These are phyloP conservation scores for Fraxinus baroniana DNA, from an alignment of 305 asterid genomes.

Conservation along the genomic window DNA sequence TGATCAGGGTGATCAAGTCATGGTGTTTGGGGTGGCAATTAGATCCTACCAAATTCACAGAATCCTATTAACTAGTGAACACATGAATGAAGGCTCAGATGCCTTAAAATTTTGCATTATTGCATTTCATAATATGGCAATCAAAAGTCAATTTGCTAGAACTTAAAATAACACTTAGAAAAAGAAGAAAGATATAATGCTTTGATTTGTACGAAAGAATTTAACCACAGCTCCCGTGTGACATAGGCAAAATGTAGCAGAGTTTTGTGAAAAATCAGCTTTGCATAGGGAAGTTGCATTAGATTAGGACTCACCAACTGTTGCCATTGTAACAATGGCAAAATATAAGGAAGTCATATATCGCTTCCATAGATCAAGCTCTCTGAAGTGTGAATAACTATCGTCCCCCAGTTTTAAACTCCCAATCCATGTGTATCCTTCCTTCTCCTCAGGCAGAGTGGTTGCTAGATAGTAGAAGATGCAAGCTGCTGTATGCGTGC, in stretches of 20 bases:
- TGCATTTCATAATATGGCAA: not conserved
- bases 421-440: slow-evolving; percentile 95
- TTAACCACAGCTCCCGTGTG: not conserved
- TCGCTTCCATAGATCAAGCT: slow-evolving; percentile 73
- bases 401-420: slow-evolving; percentile 81
- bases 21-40: not conserved
- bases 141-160: not conserved
- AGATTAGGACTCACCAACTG: slow-evolving; percentile 66
- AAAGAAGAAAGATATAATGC: not conserved
- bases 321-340: slow-evolving; percentile 93
- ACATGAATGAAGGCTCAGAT: not conserved
- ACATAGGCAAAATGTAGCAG: not conserved
- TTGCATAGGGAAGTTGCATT: not conserved
- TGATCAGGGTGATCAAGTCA: not conserved
- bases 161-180: not conserved
- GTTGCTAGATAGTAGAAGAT: slow-evolving; percentile 89
- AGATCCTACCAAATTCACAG: not conserved
- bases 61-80: not conserved
- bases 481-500: slow-evolving; percentile 98
- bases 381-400: slow-evolving; percentile 67
- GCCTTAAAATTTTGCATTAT: not conserved
- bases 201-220: not conserved
- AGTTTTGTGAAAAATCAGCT: not conserved
- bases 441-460: slow-evolving; percentile 69
- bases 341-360: slow-evolving; percentile 80